These are phyloP conservation scores for Byssothecium circinans DNA, from an alignment of 2,329 filamentous ascomycete genomes.

Conservation along the genomic window DNA sequence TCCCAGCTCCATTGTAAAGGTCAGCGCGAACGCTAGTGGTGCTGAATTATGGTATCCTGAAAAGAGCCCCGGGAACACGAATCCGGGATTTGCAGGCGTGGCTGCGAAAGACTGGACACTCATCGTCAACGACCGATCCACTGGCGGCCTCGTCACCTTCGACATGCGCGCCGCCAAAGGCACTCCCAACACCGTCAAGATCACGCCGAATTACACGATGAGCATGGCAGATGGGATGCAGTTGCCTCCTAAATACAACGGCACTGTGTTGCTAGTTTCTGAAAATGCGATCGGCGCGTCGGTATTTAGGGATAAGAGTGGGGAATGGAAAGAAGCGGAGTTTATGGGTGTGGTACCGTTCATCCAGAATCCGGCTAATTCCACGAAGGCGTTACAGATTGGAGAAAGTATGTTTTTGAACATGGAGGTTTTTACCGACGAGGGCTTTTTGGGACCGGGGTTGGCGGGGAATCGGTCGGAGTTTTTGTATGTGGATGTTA, in stretches of 20 bases:
- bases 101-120: slow-evolving; percentile 7
- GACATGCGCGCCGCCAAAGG: slow-evolving; percentile 9
- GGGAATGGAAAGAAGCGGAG: slow-evolving; percentile 13
- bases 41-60: neutral
- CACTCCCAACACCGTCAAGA: neutral
- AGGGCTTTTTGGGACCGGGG: slow-evolving; percentile 1
- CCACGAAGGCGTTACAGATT: slow-evolving; percentile 13
- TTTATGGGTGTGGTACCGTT: slow-evolving; percentile 6
- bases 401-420: slow-evolving; percentile 11
- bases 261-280: slow-evolving; percentile 14
- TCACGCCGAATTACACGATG: slow-evolving; percentile 1
- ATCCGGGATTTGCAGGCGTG: slow-evolving; percentile 7
- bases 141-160: slow-evolving; percentile 6
- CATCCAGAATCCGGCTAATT: neutral
- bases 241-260: slow-evolving; percentile 13
- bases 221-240: slow-evolving; percentile 9
- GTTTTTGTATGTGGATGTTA: slow-evolving; percentile 17
- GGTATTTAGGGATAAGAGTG: slow-evolving; percentile 8
- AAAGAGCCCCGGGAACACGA: neutral
- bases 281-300: slow-evolving; percentile 1
- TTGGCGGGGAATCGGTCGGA: slow-evolving; percentile 9
- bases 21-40: slow-evolving; percentile 2
- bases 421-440: slow-evolving; percentile 10
- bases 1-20: slow-evolving; percentile 9
- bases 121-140: slow-evolving; percentile 6